A percentile compares a stretch with the other conserved stretches of the same genome.
phyloP scores from a whole-genome alignment of 2,329 filamentous ascomycete species.

The Catunica adiposa region DNA sequence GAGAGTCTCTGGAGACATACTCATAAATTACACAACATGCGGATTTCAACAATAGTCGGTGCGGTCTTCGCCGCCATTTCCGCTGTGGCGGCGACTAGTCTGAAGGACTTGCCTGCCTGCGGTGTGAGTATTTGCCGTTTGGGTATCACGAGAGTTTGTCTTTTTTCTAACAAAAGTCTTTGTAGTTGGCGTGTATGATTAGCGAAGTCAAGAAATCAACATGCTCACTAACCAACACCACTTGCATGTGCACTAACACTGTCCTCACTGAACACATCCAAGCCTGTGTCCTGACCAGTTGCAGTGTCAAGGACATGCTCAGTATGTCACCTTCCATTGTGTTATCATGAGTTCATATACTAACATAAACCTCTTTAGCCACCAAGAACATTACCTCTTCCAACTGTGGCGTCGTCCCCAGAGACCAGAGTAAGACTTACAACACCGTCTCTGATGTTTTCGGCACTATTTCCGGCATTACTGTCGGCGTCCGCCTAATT shows the following conservation, averaged over 20 bases:
- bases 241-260: constrained; percentile 21
- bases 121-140: constrained; percentile 7
- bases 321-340: constrained; percentile 17
- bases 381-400: constrained; percentile 18
- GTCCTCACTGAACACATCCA: constrained; percentile 18
- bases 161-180: neutral
- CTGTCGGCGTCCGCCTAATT: constrained; percentile 24
- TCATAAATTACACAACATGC: constrained; percentile 1
- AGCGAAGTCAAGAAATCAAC: constrained; percentile 17
- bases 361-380: constrained; percentile 8
- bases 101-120: neutral
- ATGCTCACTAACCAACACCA: constrained; percentile 19
- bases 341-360: neutral
- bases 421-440: constrained; percentile 21
- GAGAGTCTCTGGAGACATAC: neutral
- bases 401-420: constrained; percentile 17
- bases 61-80: neutral
- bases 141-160: neutral
- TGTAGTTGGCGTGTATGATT: constrained; percentile 19
- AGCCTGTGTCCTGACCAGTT: constrained; percentile 19
- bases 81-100: neutral
- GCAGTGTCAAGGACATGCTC: constrained; percentile 21
- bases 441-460: constrained; percentile 20
- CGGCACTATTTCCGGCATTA: constrained; percentile 22
- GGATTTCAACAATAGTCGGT: neutral